Evolutionary conservation across 2,329 filamentous ascomycete genomes (phyloP).

Genomic region (Trichoderma gracile): DNA sequence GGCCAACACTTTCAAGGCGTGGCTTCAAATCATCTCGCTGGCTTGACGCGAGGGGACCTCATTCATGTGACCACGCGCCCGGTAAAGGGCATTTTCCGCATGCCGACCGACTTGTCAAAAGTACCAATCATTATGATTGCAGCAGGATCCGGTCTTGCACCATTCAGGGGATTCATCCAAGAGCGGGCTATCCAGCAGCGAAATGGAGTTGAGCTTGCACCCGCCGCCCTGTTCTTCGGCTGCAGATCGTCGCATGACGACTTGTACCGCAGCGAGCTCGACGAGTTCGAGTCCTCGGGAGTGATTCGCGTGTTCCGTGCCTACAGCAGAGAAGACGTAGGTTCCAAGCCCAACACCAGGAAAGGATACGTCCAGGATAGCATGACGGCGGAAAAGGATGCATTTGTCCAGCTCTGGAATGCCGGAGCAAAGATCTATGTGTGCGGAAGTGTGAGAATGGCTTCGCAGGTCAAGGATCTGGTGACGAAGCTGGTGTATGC

Average conservation of each 20-base stretch:
- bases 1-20: conserved; percentile 50
- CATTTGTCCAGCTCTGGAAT: conserved; percentile 40
- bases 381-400: conserved; percentile 35
- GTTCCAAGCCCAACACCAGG: conserved; percentile 35
- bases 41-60: conserved; percentile 43
- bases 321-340: conserved; percentile 39
- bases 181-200: conserved; percentile 56
- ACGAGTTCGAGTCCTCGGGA: conserved; percentile 49
- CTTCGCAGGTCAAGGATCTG: conserved; percentile 13
- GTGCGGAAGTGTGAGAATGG: conserved; percentile 48
- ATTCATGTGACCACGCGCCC: conserved; percentile 46
- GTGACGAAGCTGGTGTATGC: conserved; percentile 19
- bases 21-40: conserved; percentile 58
- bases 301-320: conserved; percentile 59
- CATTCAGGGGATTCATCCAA: conserved; percentile 61
- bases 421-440: conserved; percentile 56
- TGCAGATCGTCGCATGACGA: conserved; percentile 49
- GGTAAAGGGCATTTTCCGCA: conserved; percentile 46
- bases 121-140: conserved; percentile 51
- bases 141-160: conserved; percentile 56
- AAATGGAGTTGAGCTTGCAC: conserved; percentile 54
- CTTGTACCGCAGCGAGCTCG: conserved; percentile 47
- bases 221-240: conserved; percentile 54
- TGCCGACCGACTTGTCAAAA: conserved; percentile 44
- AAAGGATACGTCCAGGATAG: conserved; percentile 48